These are phyloP conservation scores for Apiotrichum siamense DNA, from an alignment of 1,284 basidiomycete genomes.

Conservation along the genomic window DNA sequence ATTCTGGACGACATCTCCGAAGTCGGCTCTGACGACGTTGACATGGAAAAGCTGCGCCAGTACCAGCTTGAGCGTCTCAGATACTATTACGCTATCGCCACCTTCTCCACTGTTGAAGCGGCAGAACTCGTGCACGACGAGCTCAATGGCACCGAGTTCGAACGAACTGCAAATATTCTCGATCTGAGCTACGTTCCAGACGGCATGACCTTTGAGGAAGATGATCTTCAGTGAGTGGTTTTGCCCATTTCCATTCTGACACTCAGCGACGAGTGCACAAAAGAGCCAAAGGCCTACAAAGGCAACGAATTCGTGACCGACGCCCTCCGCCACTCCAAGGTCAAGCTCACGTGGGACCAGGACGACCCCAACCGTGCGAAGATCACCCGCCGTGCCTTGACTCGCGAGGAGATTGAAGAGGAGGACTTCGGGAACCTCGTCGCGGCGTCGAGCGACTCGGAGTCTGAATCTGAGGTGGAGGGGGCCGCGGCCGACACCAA, in stretches of 20 bases:
- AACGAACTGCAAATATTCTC: slow-evolving; percentile 93
- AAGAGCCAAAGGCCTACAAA: slow-evolving; percentile 64
- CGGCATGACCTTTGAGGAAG: slow-evolving; percentile 81
- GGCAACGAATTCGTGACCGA: slow-evolving; percentile 90
- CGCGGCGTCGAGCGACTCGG: slow-evolving; percentile 62
- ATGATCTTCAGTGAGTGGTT: slow-evolving; percentile 58
- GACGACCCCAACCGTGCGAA: slow-evolving; percentile 86
- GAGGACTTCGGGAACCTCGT: slow-evolving; percentile 79
- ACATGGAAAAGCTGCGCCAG: slow-evolving; percentile 80
- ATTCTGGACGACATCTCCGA: slow-evolving; percentile 34
- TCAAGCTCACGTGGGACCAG: slow-evolving; percentile 97
- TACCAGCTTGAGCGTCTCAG: slow-evolving; percentile 92
- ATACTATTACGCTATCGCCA: slow-evolving; percentile 96
- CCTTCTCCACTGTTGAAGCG: slow-evolving; percentile 72
- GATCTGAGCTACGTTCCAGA: slow-evolving; percentile 92
- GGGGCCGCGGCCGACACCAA: slow-evolving; percentile 15
- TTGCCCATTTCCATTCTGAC: slow-evolving; percentile 5
- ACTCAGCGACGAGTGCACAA: slow-evolving; percentile 72
- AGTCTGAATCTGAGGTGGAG: slow-evolving; percentile 37
- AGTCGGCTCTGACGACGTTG: slow-evolving; percentile 56
- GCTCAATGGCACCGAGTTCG: slow-evolving; percentile 90
- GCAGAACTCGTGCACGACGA: slow-evolving; percentile 79
- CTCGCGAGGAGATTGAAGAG: slow-evolving; percentile 79
- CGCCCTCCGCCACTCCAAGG: slow-evolving; percentile 95
- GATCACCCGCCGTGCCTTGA: slow-evolving; percentile 69